Conservation (phyloP, 2,329 filamentous ascomycete genomes). For the Talaromyces sp. region DNA sequence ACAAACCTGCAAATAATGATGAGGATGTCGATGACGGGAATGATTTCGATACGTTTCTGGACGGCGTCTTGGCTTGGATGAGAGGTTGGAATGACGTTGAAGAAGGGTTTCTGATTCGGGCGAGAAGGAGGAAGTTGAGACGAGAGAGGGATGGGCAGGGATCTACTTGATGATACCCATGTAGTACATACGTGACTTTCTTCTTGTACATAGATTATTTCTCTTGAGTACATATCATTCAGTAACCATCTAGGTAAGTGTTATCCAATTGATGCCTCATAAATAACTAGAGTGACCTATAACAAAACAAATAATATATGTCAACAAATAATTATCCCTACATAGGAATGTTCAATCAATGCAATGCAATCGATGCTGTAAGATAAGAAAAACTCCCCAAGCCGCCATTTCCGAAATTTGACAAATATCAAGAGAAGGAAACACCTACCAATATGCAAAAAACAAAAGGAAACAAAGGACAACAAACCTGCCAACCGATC, state of each 20-base stretch:
- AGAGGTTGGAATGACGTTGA: constrained; percentile 41
- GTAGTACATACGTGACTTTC: neutral
- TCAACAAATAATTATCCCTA: neutral
- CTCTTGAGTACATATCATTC: neutral
- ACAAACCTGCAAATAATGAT: constrained; percentile 11
- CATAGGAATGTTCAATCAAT: neutral
- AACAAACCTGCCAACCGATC: neutral
- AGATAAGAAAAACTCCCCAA: constrained; percentile 6
- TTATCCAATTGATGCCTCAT: constrained; percentile 6
- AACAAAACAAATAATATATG: too few relatives aligned
- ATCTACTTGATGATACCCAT: neutral
- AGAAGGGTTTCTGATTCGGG: constrained; percentile 39
- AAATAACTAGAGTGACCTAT: neutral
- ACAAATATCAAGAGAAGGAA: neutral
- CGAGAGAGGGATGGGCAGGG: constrained; percentile 20
- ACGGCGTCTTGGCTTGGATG: constrained; percentile 41
- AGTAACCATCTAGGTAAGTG: neutral
- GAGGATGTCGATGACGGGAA: constrained; percentile 18
- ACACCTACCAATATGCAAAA: constrained; percentile 12
- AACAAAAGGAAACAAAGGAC: neutral
- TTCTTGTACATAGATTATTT: constrained; percentile 1
- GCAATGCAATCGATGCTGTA: neutral
- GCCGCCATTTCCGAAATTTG: constrained; percentile 5
- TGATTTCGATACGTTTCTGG: constrained; percentile 29
- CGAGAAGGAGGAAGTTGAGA: constrained; percentile 58